These are phyloP conservation scores for Leishmania arabica DNA, from an alignment of 208 protist genomes.

Conservation along the genomic window DNA sequence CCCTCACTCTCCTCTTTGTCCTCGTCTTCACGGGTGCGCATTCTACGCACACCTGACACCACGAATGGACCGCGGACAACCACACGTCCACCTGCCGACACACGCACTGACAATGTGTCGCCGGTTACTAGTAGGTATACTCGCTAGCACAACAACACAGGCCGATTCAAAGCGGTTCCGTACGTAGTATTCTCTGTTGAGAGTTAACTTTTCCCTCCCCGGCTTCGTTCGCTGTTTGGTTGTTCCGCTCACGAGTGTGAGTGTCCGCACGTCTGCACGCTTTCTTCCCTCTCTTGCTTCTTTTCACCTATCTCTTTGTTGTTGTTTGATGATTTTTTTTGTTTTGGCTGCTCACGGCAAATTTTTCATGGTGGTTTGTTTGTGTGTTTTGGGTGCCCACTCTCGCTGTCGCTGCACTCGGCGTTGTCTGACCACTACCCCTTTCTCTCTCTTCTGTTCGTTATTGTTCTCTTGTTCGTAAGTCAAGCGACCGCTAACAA, in stretches of 20 bases:
- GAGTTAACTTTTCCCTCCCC: not conserved
- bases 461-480: not conserved
- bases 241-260: slow-evolving; percentile 20
- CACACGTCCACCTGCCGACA: not conserved
- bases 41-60: not conserved
- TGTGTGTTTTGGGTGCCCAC: not conserved
- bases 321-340: not conserved
- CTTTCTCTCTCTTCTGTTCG: slow-evolving; percentile 4
- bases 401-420: not conserved
- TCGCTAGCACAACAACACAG: not conserved
- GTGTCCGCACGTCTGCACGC: not conserved
- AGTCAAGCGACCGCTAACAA: not conserved
- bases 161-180: not conserved
- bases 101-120: not conserved
- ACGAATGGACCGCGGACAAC: too few species aligned
- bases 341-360: not conserved
- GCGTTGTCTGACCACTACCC: not conserved
- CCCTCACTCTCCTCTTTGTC: not conserved
- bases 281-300: slow-evolving; percentile 6
- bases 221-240: not conserved
- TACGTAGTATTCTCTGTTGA: not conserved
- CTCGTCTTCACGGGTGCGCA: not conserved
- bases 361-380: not conserved
- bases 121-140: not conserved
- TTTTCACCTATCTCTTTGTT: not conserved